Percentiles rank a stretch among this genome's conserved stretches.
Evolutionary conservation across 2,329 filamentous ascomycete species (phyloP).

Genomic region (Venturia asperata): DNA sequence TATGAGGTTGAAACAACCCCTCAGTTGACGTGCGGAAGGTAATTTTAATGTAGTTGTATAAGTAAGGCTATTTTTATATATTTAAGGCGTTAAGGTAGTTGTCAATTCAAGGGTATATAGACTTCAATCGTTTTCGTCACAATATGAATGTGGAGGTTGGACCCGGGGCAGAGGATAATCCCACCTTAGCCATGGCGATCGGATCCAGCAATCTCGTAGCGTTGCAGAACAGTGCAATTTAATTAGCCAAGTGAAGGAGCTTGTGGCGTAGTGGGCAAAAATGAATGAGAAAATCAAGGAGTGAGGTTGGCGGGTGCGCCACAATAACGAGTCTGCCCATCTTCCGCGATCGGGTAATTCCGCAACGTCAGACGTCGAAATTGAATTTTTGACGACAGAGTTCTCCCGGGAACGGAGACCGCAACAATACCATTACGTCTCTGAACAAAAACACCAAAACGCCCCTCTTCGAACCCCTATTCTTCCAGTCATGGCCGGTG

Average conservation of each 20-base stretch:
- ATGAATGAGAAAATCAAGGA: not conserved
- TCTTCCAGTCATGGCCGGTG: not conserved
- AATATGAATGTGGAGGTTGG: not conserved
- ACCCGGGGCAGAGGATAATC: not conserved
- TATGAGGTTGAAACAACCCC: too few species aligned
- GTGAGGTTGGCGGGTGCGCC: not conserved
- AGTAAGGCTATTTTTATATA: too few species aligned
- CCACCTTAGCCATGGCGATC: slow-evolving; percentile 15
- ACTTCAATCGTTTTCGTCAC: too few species aligned
- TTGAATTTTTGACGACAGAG: not conserved
- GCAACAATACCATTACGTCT: not conserved
- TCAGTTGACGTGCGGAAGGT: too few species aligned
- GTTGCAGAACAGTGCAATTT: not conserved
- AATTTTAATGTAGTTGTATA: too few species aligned
- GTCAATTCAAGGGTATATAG: too few species aligned
- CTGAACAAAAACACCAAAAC: not conserved
- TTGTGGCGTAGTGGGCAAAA: not conserved
- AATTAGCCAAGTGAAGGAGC: not conserved
- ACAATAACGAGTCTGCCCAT: not conserved
- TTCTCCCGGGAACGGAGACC: not conserved
- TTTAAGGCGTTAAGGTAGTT: too few species aligned
- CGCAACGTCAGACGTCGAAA: slow-evolving; percentile 7
- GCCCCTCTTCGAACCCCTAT: not conserved
- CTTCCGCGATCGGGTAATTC: not conserved
- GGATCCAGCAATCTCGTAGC: not conserved